Conservation (phyloP, 2,329 filamentous ascomycete species). For the Cercospora sp. region DNA sequence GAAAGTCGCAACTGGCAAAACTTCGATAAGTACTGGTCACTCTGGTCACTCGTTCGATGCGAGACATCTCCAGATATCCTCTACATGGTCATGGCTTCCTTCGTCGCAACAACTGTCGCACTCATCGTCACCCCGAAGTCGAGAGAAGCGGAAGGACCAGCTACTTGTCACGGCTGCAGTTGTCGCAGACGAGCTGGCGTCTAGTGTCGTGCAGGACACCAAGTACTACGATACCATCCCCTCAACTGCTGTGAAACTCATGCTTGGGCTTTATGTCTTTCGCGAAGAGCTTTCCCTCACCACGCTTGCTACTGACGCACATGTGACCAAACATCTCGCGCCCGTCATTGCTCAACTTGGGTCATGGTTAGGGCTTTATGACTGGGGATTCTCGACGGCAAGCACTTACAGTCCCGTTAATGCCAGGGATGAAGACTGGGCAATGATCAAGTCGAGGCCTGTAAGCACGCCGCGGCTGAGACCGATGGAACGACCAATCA, state of each 20-base stretch:
- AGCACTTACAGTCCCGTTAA: conserved; percentile 64
- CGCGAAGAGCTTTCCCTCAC: conserved; percentile 86
- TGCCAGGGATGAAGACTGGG: conserved; percentile 54
- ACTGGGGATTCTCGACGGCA: conserved; percentile 57
- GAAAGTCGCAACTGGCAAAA: conserved; percentile 29
- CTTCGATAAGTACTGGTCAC: not conserved
- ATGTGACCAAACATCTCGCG: conserved; percentile 50
- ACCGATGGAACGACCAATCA: conserved; percentile 32
- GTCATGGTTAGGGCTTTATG: conserved; percentile 74
- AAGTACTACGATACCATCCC: conserved; percentile 2
- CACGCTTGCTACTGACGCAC: conserved; percentile 18
- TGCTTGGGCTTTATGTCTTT: conserved; percentile 79
- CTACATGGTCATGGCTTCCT: conserved; percentile 32
- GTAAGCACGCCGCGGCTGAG: conserved; percentile 14
- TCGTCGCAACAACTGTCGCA: not conserved
- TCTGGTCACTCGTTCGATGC: not conserved
- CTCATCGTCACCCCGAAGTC: conserved; percentile 14
- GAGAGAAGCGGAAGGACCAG: conserved; percentile 31
- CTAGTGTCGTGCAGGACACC: not conserved
- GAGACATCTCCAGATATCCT: not conserved
- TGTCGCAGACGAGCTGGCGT: conserved; percentile 32
- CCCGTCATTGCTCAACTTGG: conserved; percentile 78
- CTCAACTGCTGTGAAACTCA: conserved; percentile 31
- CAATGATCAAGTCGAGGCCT: conserved; percentile 32
- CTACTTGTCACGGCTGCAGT: conserved; percentile 31